phyloP scores from a whole-genome alignment of 225 moss, liverwort and hornwort species.

The Polytrichum formosum region DNA sequence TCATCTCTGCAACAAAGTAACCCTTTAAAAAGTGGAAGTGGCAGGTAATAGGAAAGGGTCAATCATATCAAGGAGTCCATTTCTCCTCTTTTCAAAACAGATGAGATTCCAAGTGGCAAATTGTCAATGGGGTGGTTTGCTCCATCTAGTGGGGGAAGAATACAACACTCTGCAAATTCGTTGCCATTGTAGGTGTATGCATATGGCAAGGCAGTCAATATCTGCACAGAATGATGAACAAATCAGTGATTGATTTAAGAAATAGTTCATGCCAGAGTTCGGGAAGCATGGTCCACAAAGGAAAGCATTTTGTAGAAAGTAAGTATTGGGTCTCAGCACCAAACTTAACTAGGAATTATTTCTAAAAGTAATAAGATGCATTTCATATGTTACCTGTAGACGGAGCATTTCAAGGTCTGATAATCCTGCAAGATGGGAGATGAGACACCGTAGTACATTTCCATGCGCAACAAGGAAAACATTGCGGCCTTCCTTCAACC shows the following conservation, averaged over 20 bases:
- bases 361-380: no score
- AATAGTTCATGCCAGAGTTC: no score
- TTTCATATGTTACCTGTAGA: constrained; percentile 56
- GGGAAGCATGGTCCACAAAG: no score
- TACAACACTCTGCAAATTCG: constrained; percentile 73
- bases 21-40: no score
- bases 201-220: constrained; percentile 82
- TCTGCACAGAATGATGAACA: constrained; percentile 27
- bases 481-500: constrained; percentile 82
- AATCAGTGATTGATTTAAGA: neutral
- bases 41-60: no score
- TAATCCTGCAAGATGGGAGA: constrained; percentile 78
- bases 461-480: constrained; percentile 90
- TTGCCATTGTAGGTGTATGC: constrained; percentile 68
- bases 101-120: constrained; percentile 67
- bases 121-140: constrained; percentile 42
- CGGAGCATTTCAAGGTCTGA: constrained; percentile 85
- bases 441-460: constrained; percentile 87
- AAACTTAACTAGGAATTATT: no score
- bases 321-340: no score
- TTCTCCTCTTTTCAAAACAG: constrained; percentile 60
- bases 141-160: constrained; percentile 62
- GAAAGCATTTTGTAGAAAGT: no score
- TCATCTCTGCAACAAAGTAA: no score
- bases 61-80: constrained; percentile 73